Evolutionary conservation across 148 eudicot species (phyloP).

Genomic region (Amaranthus hypochondriacus): DNA sequence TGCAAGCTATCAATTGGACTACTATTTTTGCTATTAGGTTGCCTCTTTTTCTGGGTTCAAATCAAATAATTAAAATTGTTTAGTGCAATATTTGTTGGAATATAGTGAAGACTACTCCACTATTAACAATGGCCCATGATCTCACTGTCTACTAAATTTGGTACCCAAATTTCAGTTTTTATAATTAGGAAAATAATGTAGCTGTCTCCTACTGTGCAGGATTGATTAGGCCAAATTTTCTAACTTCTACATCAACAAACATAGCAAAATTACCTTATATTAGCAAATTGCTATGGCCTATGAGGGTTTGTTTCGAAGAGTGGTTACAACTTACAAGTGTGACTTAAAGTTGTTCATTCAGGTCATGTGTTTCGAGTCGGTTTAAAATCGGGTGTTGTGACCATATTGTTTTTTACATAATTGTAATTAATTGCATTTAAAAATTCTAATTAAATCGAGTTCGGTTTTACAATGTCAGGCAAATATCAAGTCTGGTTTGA

Average conservation of each 20-base stretch:
- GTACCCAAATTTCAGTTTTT: slow-evolving; percentile 11
- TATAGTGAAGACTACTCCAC: slow-evolving; percentile 7
- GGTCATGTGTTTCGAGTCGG: too few species aligned
- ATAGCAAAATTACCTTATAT: not conserved
- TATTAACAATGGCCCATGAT: not conserved
- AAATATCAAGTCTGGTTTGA: too few species aligned
- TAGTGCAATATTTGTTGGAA: slow-evolving; percentile 16
- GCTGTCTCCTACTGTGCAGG: slow-evolving; percentile 21
- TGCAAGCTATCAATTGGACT: slow-evolving; percentile 19
- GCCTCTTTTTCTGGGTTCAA: slow-evolving; percentile 16
- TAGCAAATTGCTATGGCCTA: too few species aligned
- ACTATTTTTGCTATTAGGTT: slow-evolving; percentile 8
- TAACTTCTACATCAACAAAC: slow-evolving; percentile 7
- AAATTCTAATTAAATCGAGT: too few species aligned
- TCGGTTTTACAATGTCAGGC: too few species aligned
- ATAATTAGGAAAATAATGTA: slow-evolving; percentile 7
- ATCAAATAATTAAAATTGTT: slow-evolving; percentile 1
- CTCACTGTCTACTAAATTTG: slow-evolving; percentile 1
- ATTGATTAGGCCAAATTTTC: not conserved
- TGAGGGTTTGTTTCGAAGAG: too few species aligned
- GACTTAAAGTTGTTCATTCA: too few species aligned
- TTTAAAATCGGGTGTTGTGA: too few species aligned
- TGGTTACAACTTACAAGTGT: too few species aligned
- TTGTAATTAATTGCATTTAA: too few species aligned
- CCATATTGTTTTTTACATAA: too few species aligned